A percentile compares a stretch with the other conserved stretches of the same genome.
Evolutionary conservation across 345 rosid species (phyloP).

Genomic region (Syzygium aromaticum): DNA sequence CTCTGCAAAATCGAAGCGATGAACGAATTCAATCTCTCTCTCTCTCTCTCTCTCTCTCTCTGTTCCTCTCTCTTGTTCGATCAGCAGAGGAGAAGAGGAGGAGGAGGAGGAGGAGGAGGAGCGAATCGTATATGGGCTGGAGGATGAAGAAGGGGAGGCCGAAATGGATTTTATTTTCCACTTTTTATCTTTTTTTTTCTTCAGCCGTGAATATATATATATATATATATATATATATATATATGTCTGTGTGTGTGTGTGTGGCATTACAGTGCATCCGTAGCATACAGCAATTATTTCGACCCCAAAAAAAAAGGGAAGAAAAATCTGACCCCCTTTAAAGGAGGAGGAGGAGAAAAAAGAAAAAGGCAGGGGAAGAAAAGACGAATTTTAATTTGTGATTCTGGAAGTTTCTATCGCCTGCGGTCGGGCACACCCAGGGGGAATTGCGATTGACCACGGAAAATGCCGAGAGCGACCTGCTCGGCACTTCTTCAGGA

Average conservation of each 20-base stretch:
- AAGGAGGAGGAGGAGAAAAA: too few species aligned
- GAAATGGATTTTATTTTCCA: not conserved
- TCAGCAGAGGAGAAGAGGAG: not conserved
- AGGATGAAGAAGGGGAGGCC: not conserved
- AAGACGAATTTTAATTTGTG: not conserved
- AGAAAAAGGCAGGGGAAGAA: not conserved
- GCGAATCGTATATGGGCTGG: not conserved
- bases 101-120: not conserved
- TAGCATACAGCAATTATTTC: too few species aligned
- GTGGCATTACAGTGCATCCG: too few species aligned
- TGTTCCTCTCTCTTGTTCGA: not conserved
- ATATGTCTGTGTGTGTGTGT: too few species aligned
- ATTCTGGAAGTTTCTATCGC: not conserved
- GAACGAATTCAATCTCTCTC: not conserved
- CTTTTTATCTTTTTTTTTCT: not conserved
- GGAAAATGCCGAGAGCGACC: too few species aligned
- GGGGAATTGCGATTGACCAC: not conserved
- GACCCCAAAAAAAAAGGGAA: too few species aligned
- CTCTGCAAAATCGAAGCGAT: not conserved
- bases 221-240: too few species aligned
- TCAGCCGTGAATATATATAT: not conserved
- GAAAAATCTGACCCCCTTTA: too few species aligned
- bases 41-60: not conserved
- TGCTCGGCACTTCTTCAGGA: too few species aligned
- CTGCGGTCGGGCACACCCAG: not conserved